Conservation (phyloP, 192 early-diverging fungal species). For the Coemansia furcata region DNA sequence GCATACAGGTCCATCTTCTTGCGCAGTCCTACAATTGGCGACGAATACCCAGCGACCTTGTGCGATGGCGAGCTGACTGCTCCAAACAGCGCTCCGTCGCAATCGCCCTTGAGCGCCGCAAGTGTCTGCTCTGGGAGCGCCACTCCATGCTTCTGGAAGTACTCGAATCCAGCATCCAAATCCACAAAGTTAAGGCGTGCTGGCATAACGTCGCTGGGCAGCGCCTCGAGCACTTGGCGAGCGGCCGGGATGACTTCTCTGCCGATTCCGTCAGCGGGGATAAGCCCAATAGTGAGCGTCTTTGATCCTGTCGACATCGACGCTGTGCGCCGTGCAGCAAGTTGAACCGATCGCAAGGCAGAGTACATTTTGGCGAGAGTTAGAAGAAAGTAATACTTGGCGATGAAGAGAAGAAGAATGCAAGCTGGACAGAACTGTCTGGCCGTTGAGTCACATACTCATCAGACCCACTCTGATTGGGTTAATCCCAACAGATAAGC, state of each 20-base stretch:
- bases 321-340: slow-evolving; percentile 13
- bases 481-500: too few species aligned
- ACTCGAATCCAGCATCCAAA: slow-evolving; percentile 93
- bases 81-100: slow-evolving; percentile 94
- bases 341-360: slow-evolving; percentile 37
- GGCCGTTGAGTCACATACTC: too few species aligned
- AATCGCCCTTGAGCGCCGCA: slow-evolving; percentile 72
- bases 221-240: slow-evolving; percentile 78
- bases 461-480: too few species aligned
- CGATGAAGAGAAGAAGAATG: background rate
- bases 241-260: slow-evolving; percentile 97
- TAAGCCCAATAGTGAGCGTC: slow-evolving; percentile 81
- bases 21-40: slow-evolving; percentile 94
- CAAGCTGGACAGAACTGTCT: too few species aligned
- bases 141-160: slow-evolving; percentile 90
- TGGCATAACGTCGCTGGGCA: slow-evolving; percentile 52
- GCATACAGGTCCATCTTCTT: slow-evolving; percentile 96
- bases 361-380: slow-evolving; percentile 22
- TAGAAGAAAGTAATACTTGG: background rate
- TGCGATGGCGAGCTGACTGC: slow-evolving; percentile 98
- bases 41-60: slow-evolving; percentile 97
- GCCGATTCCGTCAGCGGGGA: slow-evolving; percentile 97
- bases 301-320: slow-evolving; percentile 37
- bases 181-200: slow-evolving; percentile 76
- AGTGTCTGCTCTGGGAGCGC: slow-evolving; percentile 90